Conservation (phyloP, 139 green algal species). For the Chlamydomonas eustigma region DNA sequence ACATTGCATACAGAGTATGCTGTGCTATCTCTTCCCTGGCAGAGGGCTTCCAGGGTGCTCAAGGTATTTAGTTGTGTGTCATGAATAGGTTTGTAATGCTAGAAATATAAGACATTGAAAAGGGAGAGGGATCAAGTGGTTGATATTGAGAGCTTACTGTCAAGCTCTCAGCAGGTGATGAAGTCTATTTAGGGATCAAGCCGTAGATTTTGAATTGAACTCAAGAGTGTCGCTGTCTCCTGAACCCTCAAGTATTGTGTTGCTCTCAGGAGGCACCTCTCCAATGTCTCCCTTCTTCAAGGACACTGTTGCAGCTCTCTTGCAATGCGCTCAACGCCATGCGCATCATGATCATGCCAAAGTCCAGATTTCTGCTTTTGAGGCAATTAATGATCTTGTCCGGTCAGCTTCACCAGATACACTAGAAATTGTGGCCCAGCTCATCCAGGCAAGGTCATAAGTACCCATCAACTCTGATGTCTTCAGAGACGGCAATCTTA, state of each 20-base stretch:
- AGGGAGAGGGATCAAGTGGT: background rate
- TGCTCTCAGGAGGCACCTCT: slow-evolving; percentile 54
- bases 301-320: slow-evolving; percentile 70
- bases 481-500: too few species aligned
- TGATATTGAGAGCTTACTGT: slow-evolving; percentile 4
- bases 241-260: too few species aligned
- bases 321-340: slow-evolving; percentile 44
- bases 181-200: too few species aligned
- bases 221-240: too few species aligned
- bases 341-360: slow-evolving; percentile 29
- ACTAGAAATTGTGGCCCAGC: slow-evolving; percentile 33
- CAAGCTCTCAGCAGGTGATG: background rate
- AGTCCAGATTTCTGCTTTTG: slow-evolving; percentile 81
- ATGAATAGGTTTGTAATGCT: background rate
- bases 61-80: slow-evolving; percentile 7
- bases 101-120: too few species aligned
- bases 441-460: slow-evolving; percentile 23
- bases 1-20: slow-evolving; percentile 82
- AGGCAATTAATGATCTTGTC: slow-evolving; percentile 96
- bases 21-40: slow-evolving; percentile 83
- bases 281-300: slow-evolving; percentile 85
- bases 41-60: slow-evolving; percentile 44
- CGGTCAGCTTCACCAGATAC: slow-evolving; percentile 66
- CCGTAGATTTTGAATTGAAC: too few species aligned
- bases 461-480: too few species aligned